Percentiles rank a stretch among this genome's conserved stretches.
These are phyloP conservation scores for Candida anglica DNA, from an alignment of 805 yeast genomes.

Conservation along the genomic window DNA sequence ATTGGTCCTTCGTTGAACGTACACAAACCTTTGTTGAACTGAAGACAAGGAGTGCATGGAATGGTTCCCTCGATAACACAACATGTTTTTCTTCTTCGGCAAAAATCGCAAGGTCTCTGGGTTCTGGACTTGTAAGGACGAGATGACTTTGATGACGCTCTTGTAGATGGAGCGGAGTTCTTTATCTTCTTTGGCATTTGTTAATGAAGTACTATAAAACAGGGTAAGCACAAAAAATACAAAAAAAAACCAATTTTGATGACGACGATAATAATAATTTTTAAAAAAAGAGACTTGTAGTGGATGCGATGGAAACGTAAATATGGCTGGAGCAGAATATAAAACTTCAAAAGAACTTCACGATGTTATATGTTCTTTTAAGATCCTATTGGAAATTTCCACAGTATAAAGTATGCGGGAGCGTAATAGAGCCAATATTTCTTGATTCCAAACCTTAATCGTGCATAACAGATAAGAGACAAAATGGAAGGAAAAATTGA, in stretches of 20 bases:
- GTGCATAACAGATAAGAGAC: too few relatives aligned
- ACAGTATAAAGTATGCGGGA: too few relatives aligned
- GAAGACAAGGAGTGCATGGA: conserved; percentile 27
- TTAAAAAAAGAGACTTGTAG: too few relatives aligned
- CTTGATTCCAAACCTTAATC: too few relatives aligned
- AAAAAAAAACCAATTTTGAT: neutral
- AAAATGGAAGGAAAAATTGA: too few relatives aligned
- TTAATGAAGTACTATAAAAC: neutral
- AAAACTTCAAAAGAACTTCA: too few relatives aligned
- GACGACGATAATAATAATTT: neutral
- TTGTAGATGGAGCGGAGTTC: conserved; percentile 1
- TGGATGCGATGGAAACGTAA: too few relatives aligned
- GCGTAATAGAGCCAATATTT: too few relatives aligned
- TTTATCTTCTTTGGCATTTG: neutral
- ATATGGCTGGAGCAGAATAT: too few relatives aligned
- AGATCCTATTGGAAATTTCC: too few relatives aligned
- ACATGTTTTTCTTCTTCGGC: conserved; percentile 31
- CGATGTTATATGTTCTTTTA: too few relatives aligned
- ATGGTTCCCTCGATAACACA: conserved; percentile 28
- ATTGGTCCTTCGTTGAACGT: conserved; percentile 30
- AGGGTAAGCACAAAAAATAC: neutral
- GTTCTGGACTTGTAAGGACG: conserved; percentile 31
- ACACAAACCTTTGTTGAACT: conserved; percentile 23
- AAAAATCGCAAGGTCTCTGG: conserved; percentile 32
- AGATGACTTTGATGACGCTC: conserved; percentile 16